Conservation (phyloP, 257 asterid genomes). For the Primulina tabacum region DNA sequence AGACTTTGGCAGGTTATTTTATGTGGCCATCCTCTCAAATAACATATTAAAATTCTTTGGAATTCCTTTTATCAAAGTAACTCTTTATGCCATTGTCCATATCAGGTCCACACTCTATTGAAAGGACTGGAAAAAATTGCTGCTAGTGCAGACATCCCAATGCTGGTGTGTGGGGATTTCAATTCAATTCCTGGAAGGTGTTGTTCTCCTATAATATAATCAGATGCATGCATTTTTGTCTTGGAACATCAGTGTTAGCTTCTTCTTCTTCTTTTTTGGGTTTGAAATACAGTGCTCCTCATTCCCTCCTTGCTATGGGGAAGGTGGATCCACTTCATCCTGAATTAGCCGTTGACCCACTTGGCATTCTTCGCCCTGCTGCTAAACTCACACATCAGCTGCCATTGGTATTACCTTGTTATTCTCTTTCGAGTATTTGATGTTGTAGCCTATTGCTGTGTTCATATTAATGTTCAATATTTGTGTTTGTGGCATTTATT, state of each 20-base stretch:
- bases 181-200: slow-evolving; percentile 92
- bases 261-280: not conserved
- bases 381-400: slow-evolving; percentile 71
- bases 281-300: slow-evolving; percentile 77
- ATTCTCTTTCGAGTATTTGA: not conserved
- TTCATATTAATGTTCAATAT: not conserved
- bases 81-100: slow-evolving; percentile 23
- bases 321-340: slow-evolving; percentile 88
- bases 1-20: slow-evolving; percentile 94
- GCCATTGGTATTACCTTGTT: slow-evolving; percentile 65
- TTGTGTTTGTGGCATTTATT: slow-evolving; percentile 21
- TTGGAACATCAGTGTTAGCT: not conserved
- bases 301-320: slow-evolving; percentile 95
- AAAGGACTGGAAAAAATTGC: slow-evolving; percentile 98
- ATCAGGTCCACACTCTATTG: slow-evolving; percentile 82
- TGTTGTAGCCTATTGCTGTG: not conserved
- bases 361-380: slow-evolving; percentile 76
- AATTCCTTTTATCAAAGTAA: slow-evolving; percentile 18
- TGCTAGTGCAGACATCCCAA: slow-evolving; percentile 87
- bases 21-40: slow-evolving; percentile 15
- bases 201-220: slow-evolving; percentile 13
- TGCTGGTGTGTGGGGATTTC: slow-evolving; percentile 98
- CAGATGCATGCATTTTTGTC: slow-evolving; percentile 1
- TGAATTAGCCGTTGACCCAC: slow-evolving; percentile 80
- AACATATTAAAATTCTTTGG: slow-evolving; percentile 18